Percentiles rank a stretch among this genome's conserved stretches.
Conservation (phyloP, 306 rosid genomes). For the Dryas octopetala region DNA sequence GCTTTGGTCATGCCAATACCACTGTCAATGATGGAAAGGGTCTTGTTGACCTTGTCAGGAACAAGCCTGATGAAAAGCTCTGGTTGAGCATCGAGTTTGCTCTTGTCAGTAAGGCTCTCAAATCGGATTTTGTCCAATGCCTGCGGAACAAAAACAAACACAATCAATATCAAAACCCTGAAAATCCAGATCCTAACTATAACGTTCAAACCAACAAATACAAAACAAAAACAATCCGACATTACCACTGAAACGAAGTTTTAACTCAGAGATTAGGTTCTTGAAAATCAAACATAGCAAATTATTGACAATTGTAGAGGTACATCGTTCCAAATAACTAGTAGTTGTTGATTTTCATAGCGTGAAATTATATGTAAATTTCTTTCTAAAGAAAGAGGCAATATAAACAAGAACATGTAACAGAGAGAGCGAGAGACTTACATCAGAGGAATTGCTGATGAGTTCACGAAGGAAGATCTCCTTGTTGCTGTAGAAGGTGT, state of each 20-base stretch:
- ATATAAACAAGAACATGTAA: not conserved
- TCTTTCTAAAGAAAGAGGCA: not conserved
- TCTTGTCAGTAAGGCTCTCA: conserved; percentile 60
- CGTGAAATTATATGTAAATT: too few relatives aligned
- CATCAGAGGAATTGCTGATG: conserved; percentile 63
- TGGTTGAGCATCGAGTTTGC: conserved; percentile 61
- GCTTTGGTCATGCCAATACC: conserved; percentile 80
- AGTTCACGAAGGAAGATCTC: conserved; percentile 77
- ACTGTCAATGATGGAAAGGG: conserved; percentile 63
- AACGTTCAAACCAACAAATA: not conserved
- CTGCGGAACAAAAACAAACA: conserved; percentile 5
- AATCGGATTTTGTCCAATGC: conserved; percentile 70
- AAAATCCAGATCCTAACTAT: too few relatives aligned
- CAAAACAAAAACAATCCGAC: not conserved
- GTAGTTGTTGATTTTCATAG: not conserved
- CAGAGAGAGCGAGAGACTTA: conserved; percentile 5
- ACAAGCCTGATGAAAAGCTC: conserved; percentile 70
- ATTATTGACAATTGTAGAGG: not conserved
- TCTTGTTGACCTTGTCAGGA: conserved; percentile 59
- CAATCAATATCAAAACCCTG: not conserved
- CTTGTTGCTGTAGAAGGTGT: conserved; percentile 67
- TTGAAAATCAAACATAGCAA: not conserved
- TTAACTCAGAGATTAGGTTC: not conserved
- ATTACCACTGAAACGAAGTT: not conserved
- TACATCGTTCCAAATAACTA: not conserved